A percentile compares a stretch with the other conserved stretches of the same genome.
phyloP scores from a whole-genome alignment of 805 yeast genomes.

The Yarrowia bubula region DNA sequence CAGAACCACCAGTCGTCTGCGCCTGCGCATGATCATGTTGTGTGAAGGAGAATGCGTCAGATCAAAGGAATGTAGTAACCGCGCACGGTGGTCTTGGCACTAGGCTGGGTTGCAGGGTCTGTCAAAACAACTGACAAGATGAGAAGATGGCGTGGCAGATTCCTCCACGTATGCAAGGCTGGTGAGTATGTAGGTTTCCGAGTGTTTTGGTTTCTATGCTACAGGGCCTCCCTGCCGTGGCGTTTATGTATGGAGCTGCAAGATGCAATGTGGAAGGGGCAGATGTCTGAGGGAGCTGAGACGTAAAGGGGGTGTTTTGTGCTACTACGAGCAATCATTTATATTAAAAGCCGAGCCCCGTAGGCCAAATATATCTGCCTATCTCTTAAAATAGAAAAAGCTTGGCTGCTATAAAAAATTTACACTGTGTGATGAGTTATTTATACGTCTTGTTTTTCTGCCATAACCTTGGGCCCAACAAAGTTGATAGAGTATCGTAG shows the following conservation, averaged over 20 bases:
- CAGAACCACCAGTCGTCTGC: slow-evolving; percentile 9
- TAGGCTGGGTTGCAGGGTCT: too few species aligned
- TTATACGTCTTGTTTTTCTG: background rate
- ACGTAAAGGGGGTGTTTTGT: too few species aligned
- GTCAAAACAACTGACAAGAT: background rate
- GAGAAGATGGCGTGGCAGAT: background rate
- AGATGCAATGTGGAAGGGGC: background rate
- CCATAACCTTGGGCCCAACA: background rate
- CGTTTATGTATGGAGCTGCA: background rate
- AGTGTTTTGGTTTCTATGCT: background rate
- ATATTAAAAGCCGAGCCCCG: background rate
- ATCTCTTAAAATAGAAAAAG: background rate
- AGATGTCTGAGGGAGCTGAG: too few species aligned
- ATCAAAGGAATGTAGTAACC: background rate
- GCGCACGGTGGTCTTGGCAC: background rate
- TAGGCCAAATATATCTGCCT: background rate
- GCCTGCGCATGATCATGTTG: background rate
- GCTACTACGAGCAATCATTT: too few species aligned
- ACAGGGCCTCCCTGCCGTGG: background rate
- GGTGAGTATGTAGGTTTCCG: background rate
- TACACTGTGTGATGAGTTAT: background rate
- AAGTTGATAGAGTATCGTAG: background rate
- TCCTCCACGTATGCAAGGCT: background rate
- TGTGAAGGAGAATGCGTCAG: background rate
- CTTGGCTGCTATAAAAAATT: too few species aligned